Base-by-base conservation (phyloP, 768 basidiomycete species). In the Pholiota molesta region DNA sequence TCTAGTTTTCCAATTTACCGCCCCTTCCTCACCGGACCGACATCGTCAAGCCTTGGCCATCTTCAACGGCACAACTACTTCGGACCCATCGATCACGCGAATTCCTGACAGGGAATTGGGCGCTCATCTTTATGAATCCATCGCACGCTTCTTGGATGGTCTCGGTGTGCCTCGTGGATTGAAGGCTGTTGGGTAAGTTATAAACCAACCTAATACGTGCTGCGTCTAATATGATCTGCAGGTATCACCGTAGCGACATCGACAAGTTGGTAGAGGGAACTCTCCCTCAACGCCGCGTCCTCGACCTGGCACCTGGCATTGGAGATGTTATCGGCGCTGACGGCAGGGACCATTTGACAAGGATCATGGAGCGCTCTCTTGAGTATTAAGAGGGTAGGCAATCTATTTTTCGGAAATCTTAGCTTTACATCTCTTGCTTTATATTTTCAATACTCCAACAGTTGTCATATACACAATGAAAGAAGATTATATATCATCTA, bases 251-350 rank as follows among this genome's bases (percentile, higher is more conserved):
- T 19, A 77, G 74, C 19, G 93, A 96, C 66, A 78, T 95, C 11
- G 77, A 81, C 31, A 83, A 77, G 75, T 84, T 99, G 14, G 97
- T 97, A 1, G 87, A 96, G 62, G 96, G 97, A 4, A 94, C 96
- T 19, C 72, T 99, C 51, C 97, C 97, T 16, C 97, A 99, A 75
- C 78, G 94, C 58, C 84, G 96, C 17, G 96, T 99, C 5, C 74
- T 99, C 64, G 95, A 97, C 73, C 81, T 99, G 29, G 97, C 97
- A 8, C 97, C 96, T 16, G 90, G 92, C 53, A 88, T 97, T 66
- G 92, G 93, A 10, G 85, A 94, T 68, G 81, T 95, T 33, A 85
- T 86, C 26, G 93, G 89, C 31, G 89, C 89, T 47, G 93, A 96
- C 72, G 94, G 94, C 45, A 84, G 80, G 66, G 88, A 94, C 69